Evolutionary conservation across 495 filamentous ascomycete genomes (phyloP).

Genomic region (Talaromyces liani): DNA sequence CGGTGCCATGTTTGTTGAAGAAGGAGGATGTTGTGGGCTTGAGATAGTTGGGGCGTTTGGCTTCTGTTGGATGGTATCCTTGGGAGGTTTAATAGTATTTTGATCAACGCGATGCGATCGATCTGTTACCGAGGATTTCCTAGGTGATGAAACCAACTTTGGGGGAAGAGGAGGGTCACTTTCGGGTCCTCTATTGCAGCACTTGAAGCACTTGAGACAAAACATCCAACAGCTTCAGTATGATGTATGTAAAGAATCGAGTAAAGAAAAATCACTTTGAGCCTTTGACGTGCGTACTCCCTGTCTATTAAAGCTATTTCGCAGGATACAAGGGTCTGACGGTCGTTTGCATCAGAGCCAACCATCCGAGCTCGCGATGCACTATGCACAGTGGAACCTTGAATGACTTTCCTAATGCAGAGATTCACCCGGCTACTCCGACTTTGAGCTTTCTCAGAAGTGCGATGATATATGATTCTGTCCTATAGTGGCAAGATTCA

Average conservation of each 20-base stretch:
- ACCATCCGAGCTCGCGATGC: background rate
- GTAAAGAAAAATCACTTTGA: background rate
- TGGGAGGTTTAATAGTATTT: too few species aligned
- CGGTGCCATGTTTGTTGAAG: background rate
- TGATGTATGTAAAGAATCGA: background rate
- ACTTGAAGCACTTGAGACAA: slow-evolving; percentile 1
- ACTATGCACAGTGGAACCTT: background rate
- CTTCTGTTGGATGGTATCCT: background rate
- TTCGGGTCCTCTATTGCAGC: background rate
- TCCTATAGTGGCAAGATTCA: background rate
- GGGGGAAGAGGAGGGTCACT: background rate
- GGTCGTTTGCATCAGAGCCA: background rate
- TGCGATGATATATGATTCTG: background rate
- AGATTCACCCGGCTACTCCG: background rate
- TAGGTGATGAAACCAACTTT: background rate
- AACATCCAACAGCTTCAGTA: background rate
- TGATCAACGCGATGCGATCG: background rate
- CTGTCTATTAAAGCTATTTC: background rate
- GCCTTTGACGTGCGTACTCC: background rate
- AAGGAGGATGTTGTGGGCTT: background rate
- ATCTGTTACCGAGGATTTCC: too few species aligned
- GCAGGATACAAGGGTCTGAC: background rate
- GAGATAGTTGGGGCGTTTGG: background rate
- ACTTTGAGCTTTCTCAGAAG: background rate
- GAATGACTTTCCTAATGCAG: background rate